Evolutionary conservation across 768 basidiomycete species (phyloP), one percentile per base, ranked within the genome.

Genomic region (Lactarius quietus): DNA sequence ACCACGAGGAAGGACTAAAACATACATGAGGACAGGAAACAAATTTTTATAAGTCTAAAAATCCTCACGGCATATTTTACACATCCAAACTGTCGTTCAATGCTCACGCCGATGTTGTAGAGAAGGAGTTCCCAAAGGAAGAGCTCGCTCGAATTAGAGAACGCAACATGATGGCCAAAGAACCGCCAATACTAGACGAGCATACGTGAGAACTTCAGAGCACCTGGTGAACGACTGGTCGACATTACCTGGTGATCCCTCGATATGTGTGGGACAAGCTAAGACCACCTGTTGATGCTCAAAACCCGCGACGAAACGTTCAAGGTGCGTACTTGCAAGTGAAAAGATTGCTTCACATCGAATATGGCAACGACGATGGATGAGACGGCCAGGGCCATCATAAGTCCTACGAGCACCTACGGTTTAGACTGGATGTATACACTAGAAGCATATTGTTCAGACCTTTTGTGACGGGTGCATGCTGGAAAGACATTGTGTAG

Each of bases 191-290:
- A 93, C 93, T 98, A 75, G 66, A 61, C 67, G 63, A 52, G 59
- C n/a, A 43, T 1, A 35, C 28, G 20, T 53, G 20, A 43, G 48
- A 48, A 15, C 14, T 14, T 51, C 23, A 14, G 23, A 51, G 28
- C 8, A 17, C 31, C 48, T 59, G 26, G 26, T 28, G 18, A 39
- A 35, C 2, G 26, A 58, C 59, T 57, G 57, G 23, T 59, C 64
- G 59, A 65, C 68, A 75, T 57, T 78, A 92, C 94, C 81, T 96
- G 94, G 72, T 92, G 90, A 74, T 95, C 84, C 60, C 84, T 85
- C n/a, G 92, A 93, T 56, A 97, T 82, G 73, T 97, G 94, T 2
- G 94, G 95, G 23, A 91, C 84, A 45, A 95, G 83, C 87, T 94
- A 68, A 26, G 57, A 62, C 1, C 18, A 61, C 6, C 29, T 18